Base-by-base conservation (phyloP, 805 yeast genomes). In the Saccharomycopsis microspora region DNA sequence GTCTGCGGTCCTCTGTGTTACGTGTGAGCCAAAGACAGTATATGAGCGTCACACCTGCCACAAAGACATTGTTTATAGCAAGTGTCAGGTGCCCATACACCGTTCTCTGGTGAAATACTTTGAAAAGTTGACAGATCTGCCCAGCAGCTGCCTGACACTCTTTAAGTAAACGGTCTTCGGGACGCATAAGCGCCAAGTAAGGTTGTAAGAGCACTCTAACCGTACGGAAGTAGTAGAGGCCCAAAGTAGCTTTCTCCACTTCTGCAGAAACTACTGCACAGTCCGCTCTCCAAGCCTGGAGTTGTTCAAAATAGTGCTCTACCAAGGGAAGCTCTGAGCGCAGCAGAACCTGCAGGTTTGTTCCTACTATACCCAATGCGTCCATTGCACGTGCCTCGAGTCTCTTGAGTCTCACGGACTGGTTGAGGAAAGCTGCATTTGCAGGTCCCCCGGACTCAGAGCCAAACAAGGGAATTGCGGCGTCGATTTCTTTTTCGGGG, bases 61-160 rank as follows among this genome's bases (percentile, higher is more conserved):
- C 78, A 58, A 80, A 80, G 7, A 76, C 78, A 0, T 83, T 76
- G 57, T 80, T 85, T 40, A 80, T 77, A 8, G 82, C 80, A 33
- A 81, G 71, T 0, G 81, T 78, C 0, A 84, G 76, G 57, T 77
- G 82, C 3, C 85, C 85, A 46, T 67, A 66, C 1, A 74, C 75
- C 0, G 83, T 76, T 55, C 72, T 75, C 56, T 78, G 79, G 60
- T 77, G 82, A 58, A 76, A 78, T 9, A 74, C 77, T 53, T 78
- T 76, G 58, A 78, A 76, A 30, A 78, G 64, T 54, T 76, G 82
- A 57, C 85, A 78, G 38, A 80, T 75, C 58, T 78, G 82, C 31
- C 85, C 85, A 1, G 85, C 83, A 29, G 83, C 84, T 2, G 81
- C 80, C 57, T 79, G 85, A 59, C 85, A 80, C 59, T 79, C 83